Base-by-base conservation (phyloP, 345 rosid species). In the Eucalyptus erythrocorys region DNA sequence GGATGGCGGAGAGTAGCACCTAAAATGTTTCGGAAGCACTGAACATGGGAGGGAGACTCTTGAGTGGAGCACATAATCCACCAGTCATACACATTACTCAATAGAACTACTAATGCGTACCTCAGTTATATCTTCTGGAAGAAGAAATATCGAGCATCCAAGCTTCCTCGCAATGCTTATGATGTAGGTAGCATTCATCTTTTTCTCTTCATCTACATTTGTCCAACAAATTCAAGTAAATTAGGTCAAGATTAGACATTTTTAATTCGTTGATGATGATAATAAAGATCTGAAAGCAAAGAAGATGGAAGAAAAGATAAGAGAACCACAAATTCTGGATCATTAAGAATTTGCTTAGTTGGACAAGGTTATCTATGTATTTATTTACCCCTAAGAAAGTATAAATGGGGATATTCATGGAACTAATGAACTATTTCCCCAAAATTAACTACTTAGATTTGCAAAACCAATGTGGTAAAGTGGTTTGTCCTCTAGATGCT, bases 61-160 rank as follows among this genome's bases (percentile, higher is more conserved):
- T 76, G 84, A 76, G 47, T 21, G 7, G 84, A 76, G 84, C 15
- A 76, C 47, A 40, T 21, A 76, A 21, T 42, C 82, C 82, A 71
- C 45, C 82, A 21, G 13, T 71, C 45, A 37, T 71, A 71, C 81
- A 71, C 45, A 71, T 71, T 71, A 71, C 82, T 37, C 8, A 5
- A 40, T 71, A 37, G 57, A 66, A n/a, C 16, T 64, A 66, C 53
- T 13, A 45, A 26, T 17, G 45, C 43, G 24, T 94, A 97, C 99
- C 99, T 98, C 98, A 30, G 95, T 97, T 85, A 98, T 92, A 92
- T 97, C 99, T 93, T 98, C 99, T 8, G 98, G 98, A 91, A 98
- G 98, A 92, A 97, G 91, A 92, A 98, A 98, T 91, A 98, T 98
- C 42, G 99, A 92, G 94, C 99, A 98, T 88, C 98, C 99, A 40